Conservation (phyloP, 768 basidiomycete genomes). For the Lyophyllum atratum region DNA sequence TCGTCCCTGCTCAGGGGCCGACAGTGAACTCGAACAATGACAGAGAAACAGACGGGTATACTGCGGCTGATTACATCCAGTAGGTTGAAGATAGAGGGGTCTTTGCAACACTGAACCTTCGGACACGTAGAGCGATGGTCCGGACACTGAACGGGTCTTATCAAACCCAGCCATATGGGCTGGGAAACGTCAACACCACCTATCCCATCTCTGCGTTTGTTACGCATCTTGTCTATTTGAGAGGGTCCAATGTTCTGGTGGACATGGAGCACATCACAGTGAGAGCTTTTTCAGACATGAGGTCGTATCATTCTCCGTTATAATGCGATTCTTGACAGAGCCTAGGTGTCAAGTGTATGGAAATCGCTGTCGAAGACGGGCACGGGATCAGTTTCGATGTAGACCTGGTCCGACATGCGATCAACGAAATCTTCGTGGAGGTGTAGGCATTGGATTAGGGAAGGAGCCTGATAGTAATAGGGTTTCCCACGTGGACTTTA, state of each 20-base stretch:
- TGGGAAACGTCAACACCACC: conserved; percentile 58
- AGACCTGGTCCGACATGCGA: conserved; percentile 41
- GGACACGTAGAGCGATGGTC: conserved; percentile 56
- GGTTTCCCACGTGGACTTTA: conserved; percentile 10
- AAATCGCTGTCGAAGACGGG: conserved; percentile 35
- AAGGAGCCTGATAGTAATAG: neutral
- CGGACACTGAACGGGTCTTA: conserved; percentile 69
- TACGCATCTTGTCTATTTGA: conserved; percentile 81
- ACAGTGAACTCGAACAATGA: conserved; percentile 89
- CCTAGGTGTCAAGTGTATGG: conserved; percentile 62
- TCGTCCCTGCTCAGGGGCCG: neutral
- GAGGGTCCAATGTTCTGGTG: conserved; percentile 61
- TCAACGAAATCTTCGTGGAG: conserved; percentile 32
- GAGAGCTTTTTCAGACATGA: conserved; percentile 25
- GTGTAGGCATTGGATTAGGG: conserved; percentile 1
- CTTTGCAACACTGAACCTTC: conserved; percentile 2
- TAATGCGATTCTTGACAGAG: conserved; percentile 33
- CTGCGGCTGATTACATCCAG: conserved; percentile 82
- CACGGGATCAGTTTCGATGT: conserved; percentile 43
- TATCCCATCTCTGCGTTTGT: conserved; percentile 82
- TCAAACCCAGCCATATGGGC: conserved; percentile 50
- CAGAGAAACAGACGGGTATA: conserved; percentile 86
- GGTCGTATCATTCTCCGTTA: neutral
- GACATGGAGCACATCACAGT: conserved; percentile 66
- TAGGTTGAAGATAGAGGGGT: conserved; percentile 29